Conservation (phyloP, 2,329 filamentous ascomycete genomes). For the Apiospora arundinis region DNA sequence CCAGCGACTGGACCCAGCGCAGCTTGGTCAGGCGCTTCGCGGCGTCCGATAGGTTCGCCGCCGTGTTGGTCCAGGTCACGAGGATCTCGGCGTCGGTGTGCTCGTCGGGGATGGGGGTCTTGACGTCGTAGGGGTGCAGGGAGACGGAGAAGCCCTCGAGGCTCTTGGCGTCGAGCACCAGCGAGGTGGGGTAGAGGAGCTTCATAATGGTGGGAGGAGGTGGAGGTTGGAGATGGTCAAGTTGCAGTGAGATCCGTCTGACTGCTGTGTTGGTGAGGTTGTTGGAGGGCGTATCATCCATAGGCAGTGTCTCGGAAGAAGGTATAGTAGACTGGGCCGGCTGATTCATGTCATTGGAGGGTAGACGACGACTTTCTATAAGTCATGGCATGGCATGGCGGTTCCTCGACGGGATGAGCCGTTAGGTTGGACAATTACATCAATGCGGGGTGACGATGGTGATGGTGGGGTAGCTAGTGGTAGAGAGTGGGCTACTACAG, state of each 20-base stretch:
- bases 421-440: background rate
- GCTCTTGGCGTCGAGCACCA: slow-evolving; percentile 59
- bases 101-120: slow-evolving; percentile 59
- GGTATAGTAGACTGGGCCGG: background rate
- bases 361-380: background rate
- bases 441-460: slow-evolving; percentile 10
- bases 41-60: slow-evolving; percentile 65
- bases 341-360: background rate
- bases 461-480: slow-evolving; percentile 1
- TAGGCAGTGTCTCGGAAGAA: background rate
- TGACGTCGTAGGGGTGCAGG: slow-evolving; percentile 67
- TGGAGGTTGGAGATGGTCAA: background rate
- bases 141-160: slow-evolving; percentile 64
- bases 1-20: slow-evolving; percentile 70
- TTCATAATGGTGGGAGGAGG: slow-evolving; percentile 54
- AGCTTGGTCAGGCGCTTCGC: slow-evolving; percentile 61
- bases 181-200: slow-evolving; percentile 70
- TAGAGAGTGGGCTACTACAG: background rate
- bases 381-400: background rate
- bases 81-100: slow-evolving; percentile 66
- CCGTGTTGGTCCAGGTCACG: slow-evolving; percentile 66
- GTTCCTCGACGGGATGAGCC: background rate
- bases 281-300: background rate
- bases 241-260: background rate
- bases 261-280: background rate